Evolutionary conservation across 2,329 filamentous ascomycete species (phyloP), one percentile per base, ranked within the genome.

Genomic region (Cladosporium sp.): DNA sequence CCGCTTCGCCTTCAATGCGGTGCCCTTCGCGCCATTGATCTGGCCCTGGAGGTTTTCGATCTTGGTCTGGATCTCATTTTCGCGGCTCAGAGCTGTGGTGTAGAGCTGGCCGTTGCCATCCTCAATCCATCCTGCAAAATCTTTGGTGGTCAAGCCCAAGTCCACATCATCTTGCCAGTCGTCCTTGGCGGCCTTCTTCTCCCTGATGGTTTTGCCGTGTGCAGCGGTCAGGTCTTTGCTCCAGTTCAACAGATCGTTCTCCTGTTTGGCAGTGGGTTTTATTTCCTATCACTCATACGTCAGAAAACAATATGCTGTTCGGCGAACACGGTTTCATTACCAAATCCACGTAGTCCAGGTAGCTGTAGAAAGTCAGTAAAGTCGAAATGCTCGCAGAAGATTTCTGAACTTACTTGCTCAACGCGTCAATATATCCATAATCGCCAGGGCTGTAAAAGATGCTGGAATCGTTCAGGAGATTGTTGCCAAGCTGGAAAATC

Each of bases 281-380:
- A 21, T 24, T 58, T 58, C 55, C 55, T 58, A 8, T 36, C 32
- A 58, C 1, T 24, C 52, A 41, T 41, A 18, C 11, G 24, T 58
- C 18, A 58, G 55, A 41, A 3, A 10, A 26, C 18, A 11, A 26
- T 18, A 28, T 5, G 21, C 4, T 11, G 8, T 4, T 28, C 8
- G 41, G 34, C 21, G 8, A 4, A 6, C n/a, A 26, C 5, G 12
- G 2, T 38, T 21, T 21, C 4, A 18, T 38, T 58, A 58, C 55
- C 55, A 58, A 41, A 34, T 58, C 55, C 18, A 41, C 55, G n/a
- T 41, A 41, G 34, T 58, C 55, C 4, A 58, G 55, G 8, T 58
- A 41, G 28, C 55, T 58, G 32, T 8, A 12, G 12, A 14, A 30
- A 30, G 49, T 54, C 26, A 41, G 34, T 12, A 34, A 5, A 21